Conservation (phyloP, 768 basidiomycete species). For the Podaxis carcinomalis region DNA sequence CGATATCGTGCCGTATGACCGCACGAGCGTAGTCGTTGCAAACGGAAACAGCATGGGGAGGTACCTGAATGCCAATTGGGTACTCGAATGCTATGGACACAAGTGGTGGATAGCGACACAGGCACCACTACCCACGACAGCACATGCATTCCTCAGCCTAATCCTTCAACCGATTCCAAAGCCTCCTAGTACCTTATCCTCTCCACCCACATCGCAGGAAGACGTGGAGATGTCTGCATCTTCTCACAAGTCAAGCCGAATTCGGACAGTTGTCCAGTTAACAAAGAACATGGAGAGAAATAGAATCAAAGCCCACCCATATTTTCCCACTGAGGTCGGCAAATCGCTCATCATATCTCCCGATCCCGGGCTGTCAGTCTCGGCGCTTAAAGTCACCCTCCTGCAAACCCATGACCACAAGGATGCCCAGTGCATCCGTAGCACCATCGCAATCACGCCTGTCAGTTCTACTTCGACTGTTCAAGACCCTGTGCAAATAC, state of each 20-base stretch:
- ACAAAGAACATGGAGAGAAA: slow-evolving; percentile 70
- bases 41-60: slow-evolving; percentile 27
- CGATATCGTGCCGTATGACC: slow-evolving; percentile 77
- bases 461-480: slow-evolving; percentile 17
- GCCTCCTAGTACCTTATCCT: slow-evolving; percentile 22
- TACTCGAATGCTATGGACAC: slow-evolving; percentile 65
- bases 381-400: slow-evolving; percentile 56
- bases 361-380: slow-evolving; percentile 34
- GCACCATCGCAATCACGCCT: slow-evolving; percentile 52
- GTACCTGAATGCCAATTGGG: slow-evolving; percentile 86
- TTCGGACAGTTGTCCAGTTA: slow-evolving; percentile 80
- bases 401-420: slow-evolving; percentile 38
- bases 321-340: slow-evolving; percentile 65
- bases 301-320: slow-evolving; percentile 68
- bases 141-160: slow-evolving; percentile 73
- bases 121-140: slow-evolving; percentile 67
- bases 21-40: slow-evolving; percentile 64
- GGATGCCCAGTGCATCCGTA: slow-evolving; percentile 58
- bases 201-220: not conserved
- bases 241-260: slow-evolving; percentile 32
- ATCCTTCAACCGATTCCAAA: slow-evolving; percentile 44
- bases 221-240: not conserved
- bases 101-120: slow-evolving; percentile 87
- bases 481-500: not conserved
- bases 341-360: slow-evolving; percentile 43